Conservation (phyloP, 257 asterid genomes). For the Scutellaria barbata region DNA sequence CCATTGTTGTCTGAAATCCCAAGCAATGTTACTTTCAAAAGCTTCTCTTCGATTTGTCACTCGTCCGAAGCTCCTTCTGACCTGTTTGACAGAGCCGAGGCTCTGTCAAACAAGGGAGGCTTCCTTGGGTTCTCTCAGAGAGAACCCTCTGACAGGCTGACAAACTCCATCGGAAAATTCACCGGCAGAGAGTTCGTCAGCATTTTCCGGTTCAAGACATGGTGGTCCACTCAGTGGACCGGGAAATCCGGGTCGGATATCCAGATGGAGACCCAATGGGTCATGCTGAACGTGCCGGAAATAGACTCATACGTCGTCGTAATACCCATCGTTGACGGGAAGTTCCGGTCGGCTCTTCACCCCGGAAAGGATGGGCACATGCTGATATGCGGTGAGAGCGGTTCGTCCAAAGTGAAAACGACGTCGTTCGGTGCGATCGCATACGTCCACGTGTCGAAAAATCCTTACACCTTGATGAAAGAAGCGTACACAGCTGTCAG, state of each 20-base stretch:
- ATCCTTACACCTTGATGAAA: conserved; percentile 69
- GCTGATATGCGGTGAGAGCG: conserved; percentile 65
- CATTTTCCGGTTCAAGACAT: conserved; percentile 80
- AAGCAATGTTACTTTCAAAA: conserved; percentile 53
- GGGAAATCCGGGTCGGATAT: conserved; percentile 71
- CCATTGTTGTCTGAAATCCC: conserved; percentile 64
- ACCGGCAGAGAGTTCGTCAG: conserved; percentile 64
- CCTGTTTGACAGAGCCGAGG: conserved; percentile 49
- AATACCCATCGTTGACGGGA: conserved; percentile 63
- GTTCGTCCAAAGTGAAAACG: conserved; percentile 49
- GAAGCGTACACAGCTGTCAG: conserved; percentile 68
- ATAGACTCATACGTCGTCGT: conserved; percentile 52
- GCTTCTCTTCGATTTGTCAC: conserved; percentile 53
- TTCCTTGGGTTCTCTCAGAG: conserved; percentile 64
- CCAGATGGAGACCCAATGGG: conserved; percentile 83
- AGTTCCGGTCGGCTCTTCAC: conserved; percentile 67
- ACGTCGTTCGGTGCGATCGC: conserved; percentile 54
- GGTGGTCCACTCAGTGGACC: conserved; percentile 92
- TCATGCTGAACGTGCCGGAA: conserved; percentile 68
- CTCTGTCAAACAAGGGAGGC: conserved; percentile 56
- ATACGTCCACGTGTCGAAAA: conserved; percentile 64
- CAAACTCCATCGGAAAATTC: conserved; percentile 66
- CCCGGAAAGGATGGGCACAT: conserved; percentile 68
- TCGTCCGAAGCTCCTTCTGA: conserved; percentile 54
- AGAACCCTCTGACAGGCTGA: conserved; percentile 49